Base-by-base conservation (phyloP, 176 grass and related monocot species). In the Carex scoparia region DNA sequence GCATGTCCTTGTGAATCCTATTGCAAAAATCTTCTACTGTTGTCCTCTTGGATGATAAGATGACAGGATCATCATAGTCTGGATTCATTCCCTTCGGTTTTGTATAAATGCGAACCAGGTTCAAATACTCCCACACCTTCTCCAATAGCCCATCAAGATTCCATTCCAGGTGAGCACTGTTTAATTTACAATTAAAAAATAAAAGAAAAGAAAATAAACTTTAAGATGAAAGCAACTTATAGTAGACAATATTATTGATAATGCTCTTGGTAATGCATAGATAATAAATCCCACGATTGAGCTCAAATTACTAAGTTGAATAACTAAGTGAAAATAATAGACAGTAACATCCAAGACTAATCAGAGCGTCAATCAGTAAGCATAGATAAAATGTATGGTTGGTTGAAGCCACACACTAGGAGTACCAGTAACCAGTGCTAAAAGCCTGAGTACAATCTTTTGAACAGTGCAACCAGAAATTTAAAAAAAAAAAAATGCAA, bases 1-100 rank as follows among this genome's bases (percentile, higher is more conserved):
- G 68, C 95, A 98, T 98, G 85, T 98, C 95, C 77, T 98, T 98
- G 80, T 98, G 95, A 79, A 98, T 98, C 84, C 91, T 86, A 75
- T 83, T 35, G 82, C 95, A 98, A 83, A 98, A 98, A 86, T 98
- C 95, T 1, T 98, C 95, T 11, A 98, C 86, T n/a, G 95, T 86
- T 86, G 87, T 93, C 88, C 18, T 94, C 88, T 90, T 98, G 0
- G 93, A 89, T 32, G 95, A 93, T 49, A 94, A 70, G 5, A 98
- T 94, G 27, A 98, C 93, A 91, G 95, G 95, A 73, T 98, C 95
- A 61, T 98, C 95, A 0, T 98, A 98, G 84, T 98, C 95, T 13
- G 95, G 95, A 89, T 94, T 98, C 80, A 94, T 62, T 16, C 95
- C 93, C 79, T 94, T 98, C 11, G 95, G 95, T 81, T 98, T 98